These are phyloP conservation scores for Tilletia walkeri DNA, from an alignment of 1,284 basidiomycete species.

Conservation along the genomic window DNA sequence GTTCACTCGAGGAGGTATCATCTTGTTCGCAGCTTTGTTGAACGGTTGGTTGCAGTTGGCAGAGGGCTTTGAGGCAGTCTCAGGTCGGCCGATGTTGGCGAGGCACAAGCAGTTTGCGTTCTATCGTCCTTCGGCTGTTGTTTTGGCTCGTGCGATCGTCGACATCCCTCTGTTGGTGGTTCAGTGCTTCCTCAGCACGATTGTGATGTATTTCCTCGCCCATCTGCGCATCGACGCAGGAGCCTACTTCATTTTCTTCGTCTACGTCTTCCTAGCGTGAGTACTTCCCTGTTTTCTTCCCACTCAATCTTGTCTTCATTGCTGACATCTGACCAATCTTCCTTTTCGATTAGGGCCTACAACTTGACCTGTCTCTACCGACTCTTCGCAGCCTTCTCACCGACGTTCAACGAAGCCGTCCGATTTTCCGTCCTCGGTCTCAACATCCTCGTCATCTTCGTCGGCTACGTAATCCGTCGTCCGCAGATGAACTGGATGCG, in stretches of 20 bases:
- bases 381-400: conserved; percentile 56
- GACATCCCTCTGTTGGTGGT: conserved; percentile 68
- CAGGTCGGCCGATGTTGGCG: conserved; percentile 71
- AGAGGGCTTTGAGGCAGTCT: conserved; percentile 68
- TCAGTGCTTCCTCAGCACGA: conserved; percentile 61
- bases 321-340: not conserved
- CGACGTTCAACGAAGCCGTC: conserved; percentile 60
- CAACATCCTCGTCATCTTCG: conserved; percentile 65
- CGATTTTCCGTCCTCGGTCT: conserved; percentile 63
- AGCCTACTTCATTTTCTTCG: conserved; percentile 51
- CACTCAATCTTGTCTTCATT: conserved; percentile 12
- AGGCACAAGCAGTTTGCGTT: conserved; percentile 61
- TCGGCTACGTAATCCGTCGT: conserved; percentile 71
- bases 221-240: conserved; percentile 61
- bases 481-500: conserved; percentile 56
- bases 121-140: conserved; percentile 57
- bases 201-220: conserved; percentile 69
- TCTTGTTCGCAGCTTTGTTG: conserved; percentile 48
- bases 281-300: not conserved
- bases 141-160: conserved; percentile 69
- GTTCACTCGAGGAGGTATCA: conserved; percentile 33
- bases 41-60: conserved; percentile 49
- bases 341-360: conserved; percentile 17
- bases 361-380: conserved; percentile 33
- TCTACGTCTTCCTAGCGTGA: conserved; percentile 39